A percentile compares a stretch with the other conserved stretches of the same genome.
Evolutionary conservation across 257 asterid genomes (phyloP).

Genomic region (Primulina huaijiensis): DNA sequence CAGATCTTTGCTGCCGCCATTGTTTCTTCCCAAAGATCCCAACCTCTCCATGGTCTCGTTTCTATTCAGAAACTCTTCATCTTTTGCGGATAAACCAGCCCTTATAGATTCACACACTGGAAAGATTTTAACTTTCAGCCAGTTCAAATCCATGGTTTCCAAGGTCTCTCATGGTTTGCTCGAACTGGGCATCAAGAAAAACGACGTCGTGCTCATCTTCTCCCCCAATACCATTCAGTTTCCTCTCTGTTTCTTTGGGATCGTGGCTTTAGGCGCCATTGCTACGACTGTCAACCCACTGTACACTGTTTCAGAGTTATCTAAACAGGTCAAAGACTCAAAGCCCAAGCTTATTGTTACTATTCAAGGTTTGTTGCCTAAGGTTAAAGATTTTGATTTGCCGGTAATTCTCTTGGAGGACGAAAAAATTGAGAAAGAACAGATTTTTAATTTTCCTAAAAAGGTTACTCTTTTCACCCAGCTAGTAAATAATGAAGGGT

Average conservation of each 20-base stretch:
- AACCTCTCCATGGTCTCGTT: conserved; percentile 61
- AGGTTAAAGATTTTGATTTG: conserved; percentile 51
- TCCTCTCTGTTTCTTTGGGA: conserved; percentile 61
- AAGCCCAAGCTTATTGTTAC: conserved; percentile 70
- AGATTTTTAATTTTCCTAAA: conserved; percentile 20
- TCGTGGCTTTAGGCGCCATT: conserved; percentile 64
- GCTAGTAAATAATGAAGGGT: conserved; percentile 48
- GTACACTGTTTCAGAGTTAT: conserved; percentile 63
- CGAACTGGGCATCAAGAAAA: conserved; percentile 59
- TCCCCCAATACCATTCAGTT: conserved; percentile 72
- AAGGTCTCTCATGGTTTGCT: conserved; percentile 52
- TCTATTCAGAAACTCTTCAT: conserved; percentile 66
- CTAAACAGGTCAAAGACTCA: conserved; percentile 72
- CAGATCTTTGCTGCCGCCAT: conserved; percentile 70
- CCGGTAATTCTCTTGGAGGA: conserved; percentile 53
- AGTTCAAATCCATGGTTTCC: conserved; percentile 56
- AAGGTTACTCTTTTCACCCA: conserved; percentile 39
- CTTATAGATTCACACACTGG: conserved; percentile 53
- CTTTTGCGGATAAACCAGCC: conserved; percentile 65
- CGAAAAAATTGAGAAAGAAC: background rate
- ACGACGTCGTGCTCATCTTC: conserved; percentile 68
- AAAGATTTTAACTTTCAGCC: conserved; percentile 42
- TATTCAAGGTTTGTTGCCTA: conserved; percentile 54
- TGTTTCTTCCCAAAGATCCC: conserved; percentile 45
- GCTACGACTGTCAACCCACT: conserved; percentile 80